Percentiles rank a stretch among this genome's conserved stretches.
phyloP scores from a whole-genome alignment of 768 basidiomycete species.

The Mycena belliarum region DNA sequence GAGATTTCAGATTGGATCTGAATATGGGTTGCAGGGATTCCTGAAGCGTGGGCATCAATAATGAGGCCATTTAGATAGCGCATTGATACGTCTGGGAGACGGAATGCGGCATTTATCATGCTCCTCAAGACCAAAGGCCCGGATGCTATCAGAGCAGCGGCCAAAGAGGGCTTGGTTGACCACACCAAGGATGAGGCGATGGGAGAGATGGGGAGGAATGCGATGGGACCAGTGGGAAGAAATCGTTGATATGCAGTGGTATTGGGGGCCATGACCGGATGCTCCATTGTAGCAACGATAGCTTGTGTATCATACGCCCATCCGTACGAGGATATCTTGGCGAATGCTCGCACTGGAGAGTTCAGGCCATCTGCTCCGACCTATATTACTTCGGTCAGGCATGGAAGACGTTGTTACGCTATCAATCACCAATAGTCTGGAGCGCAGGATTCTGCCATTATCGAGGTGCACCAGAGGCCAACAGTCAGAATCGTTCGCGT shows the following conservation, averaged over 20 bases:
- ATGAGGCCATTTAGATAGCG: conserved; percentile 65
- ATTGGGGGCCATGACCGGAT: conserved; percentile 67
- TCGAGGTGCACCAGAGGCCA: conserved; percentile 85
- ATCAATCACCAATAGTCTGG: conserved; percentile 68
- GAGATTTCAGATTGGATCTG: conserved; percentile 62
- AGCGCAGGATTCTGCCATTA: conserved; percentile 61
- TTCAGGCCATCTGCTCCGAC: conserved; percentile 96
- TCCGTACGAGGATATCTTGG: conserved; percentile 83
- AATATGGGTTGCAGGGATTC: conserved; percentile 45
- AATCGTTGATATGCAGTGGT: conserved; percentile 92
- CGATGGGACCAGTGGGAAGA: conserved; percentile 92
- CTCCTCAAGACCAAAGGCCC: conserved; percentile 61
- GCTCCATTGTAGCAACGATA: conserved; percentile 84
- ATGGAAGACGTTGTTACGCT: background rate
- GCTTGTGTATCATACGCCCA: conserved; percentile 91
- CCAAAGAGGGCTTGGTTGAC: conserved; percentile 82
- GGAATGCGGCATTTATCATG: conserved; percentile 92
- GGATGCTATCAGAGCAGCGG: conserved; percentile 66
- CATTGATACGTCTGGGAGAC: conserved; percentile 75
- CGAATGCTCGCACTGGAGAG: conserved; percentile 88
- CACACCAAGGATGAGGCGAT: conserved; percentile 88
- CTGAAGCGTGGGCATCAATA: conserved; percentile 50
- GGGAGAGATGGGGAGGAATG: conserved; percentile 85
- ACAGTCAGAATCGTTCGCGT: conserved; percentile 50
- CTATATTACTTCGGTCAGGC: conserved; percentile 36